These are phyloP conservation scores for Solanum sparsipilum DNA, from an alignment of 257 asterid genomes.

Conservation along the genomic window DNA sequence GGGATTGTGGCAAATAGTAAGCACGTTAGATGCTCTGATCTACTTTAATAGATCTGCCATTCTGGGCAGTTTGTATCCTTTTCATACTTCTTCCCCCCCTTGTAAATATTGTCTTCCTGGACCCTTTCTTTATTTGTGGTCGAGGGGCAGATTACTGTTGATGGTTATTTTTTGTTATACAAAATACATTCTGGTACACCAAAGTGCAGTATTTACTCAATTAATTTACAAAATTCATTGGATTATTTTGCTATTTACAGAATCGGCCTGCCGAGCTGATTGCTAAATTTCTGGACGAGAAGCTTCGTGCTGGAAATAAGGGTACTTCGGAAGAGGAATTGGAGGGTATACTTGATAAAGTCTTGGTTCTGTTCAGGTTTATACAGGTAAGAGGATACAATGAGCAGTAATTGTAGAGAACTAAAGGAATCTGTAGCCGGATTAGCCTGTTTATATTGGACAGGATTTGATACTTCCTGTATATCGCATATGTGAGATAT, in stretches of 20 bases:
- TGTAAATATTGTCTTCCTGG: background rate
- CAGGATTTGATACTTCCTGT: background rate
- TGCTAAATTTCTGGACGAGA: slow-evolving; percentile 94
- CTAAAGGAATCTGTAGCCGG: background rate
- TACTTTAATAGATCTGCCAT: background rate
- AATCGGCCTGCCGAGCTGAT: slow-evolving; percentile 98
- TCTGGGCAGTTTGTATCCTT: background rate
- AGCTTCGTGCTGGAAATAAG: slow-evolving; percentile 97
- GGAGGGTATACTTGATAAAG: slow-evolving; percentile 96
- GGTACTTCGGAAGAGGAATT: slow-evolving; percentile 98
- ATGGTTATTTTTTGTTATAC: background rate
- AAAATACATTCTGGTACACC: background rate
- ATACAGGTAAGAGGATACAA: slow-evolving; percentile 53
- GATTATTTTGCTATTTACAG: slow-evolving; percentile 20
- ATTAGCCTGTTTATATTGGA: background rate
- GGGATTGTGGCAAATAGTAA: background rate
- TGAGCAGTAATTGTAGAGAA: background rate
- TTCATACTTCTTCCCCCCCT: background rate
- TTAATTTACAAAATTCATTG: background rate
- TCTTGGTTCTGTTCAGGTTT: slow-evolving; percentile 86
- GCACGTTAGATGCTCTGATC: background rate
- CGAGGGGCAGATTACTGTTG: background rate
- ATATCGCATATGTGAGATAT: background rate
- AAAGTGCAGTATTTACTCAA: background rate
- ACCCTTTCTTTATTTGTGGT: background rate